Evolutionary conservation across 192 early-diverging fungal genomes (phyloP).

Genomic region (Backusella luteola): DNA sequence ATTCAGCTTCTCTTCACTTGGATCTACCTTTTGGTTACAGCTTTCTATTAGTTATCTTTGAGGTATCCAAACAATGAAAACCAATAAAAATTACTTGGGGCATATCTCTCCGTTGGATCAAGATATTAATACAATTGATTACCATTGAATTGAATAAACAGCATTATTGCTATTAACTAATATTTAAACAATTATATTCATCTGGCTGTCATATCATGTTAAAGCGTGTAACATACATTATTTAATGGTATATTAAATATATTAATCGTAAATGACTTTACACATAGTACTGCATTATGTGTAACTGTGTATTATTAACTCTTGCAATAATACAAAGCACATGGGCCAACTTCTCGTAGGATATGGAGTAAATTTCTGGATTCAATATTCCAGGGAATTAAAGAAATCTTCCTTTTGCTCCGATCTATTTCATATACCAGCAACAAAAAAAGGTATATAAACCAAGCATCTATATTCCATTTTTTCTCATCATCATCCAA

Average conservation of each 20-base stretch:
- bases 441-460: neutral
- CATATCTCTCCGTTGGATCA: too few relatives aligned
- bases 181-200: too few relatives aligned
- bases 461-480: neutral
- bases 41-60: too few relatives aligned
- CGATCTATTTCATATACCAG: neutral
- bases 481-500: neutral
- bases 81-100: too few relatives aligned
- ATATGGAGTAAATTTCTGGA: neutral
- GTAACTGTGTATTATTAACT: neutral
- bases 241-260: neutral
- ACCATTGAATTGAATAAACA: too few relatives aligned
- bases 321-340: neutral
- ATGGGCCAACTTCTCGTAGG: neutral
- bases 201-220: neutral
- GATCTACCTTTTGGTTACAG: too few relatives aligned
- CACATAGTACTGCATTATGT: neutral
- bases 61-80: too few relatives aligned
- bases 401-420: neutral
- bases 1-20: neutral
- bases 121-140: too few relatives aligned
- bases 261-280: neutral
- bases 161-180: too few relatives aligned
- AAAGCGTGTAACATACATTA: neutral
- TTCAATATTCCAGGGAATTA: neutral